Conservation (phyloP, 2,329 filamentous ascomycete genomes). For the Septoria petroselini region DNA sequence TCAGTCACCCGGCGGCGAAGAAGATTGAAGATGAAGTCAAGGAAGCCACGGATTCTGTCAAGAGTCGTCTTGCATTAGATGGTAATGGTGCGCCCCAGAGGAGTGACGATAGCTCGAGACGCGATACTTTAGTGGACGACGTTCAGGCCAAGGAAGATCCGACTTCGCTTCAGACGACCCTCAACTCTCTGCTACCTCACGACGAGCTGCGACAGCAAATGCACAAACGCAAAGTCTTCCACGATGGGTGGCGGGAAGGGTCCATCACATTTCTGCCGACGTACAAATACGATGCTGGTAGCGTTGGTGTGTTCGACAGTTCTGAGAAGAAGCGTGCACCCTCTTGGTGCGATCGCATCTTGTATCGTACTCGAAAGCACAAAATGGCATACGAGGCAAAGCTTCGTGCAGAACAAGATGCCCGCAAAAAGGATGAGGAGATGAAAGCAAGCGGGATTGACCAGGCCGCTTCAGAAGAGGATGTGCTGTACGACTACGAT, state of each 20-base stretch:
- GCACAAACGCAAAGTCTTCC: constrained; percentile 71
- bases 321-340: constrained; percentile 91
- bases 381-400: constrained; percentile 62
- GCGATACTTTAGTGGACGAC: constrained; percentile 30
- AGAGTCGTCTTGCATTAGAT: constrained; percentile 17
- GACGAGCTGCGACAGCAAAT: constrained; percentile 80
- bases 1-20: constrained; percentile 40
- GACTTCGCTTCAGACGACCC: constrained; percentile 79
- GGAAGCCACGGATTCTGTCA: constrained; percentile 28
- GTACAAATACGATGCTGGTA: constrained; percentile 98
- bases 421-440: constrained; percentile 72
- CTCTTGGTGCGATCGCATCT: constrained; percentile 94
- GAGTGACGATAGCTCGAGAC: constrained; percentile 21
- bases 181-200: constrained; percentile 81
- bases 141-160: constrained; percentile 66
- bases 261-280: constrained; percentile 85
- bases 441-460: constrained; percentile 79
- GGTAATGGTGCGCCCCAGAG: constrained; percentile 12
- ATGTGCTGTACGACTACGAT: constrained; percentile 85
- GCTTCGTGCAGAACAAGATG: constrained; percentile 61
- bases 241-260: constrained; percentile 90
- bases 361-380: constrained; percentile 75
- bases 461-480: constrained; percentile 70
- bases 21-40: constrained; percentile 41
- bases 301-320: constrained; percentile 84